These are phyloP conservation scores for Juglanconis sp. DNA, from an alignment of 2,329 filamentous ascomycete genomes.

Conservation along the genomic window DNA sequence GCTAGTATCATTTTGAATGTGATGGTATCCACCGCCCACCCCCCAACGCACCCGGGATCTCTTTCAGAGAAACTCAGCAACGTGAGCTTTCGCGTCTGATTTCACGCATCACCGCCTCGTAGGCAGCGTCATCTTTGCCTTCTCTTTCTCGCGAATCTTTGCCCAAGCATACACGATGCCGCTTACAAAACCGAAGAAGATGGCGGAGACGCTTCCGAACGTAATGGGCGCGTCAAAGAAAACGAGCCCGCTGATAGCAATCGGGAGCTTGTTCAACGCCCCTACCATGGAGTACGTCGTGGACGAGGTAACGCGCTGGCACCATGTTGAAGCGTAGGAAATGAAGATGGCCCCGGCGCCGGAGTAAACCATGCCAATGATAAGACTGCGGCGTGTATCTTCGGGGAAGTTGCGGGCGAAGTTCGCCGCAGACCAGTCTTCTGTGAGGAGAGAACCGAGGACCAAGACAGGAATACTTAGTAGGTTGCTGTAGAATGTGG, in stretches of 20 bases:
- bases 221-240: constrained; percentile 96
- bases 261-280: constrained; percentile 94
- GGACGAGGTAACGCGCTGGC: constrained; percentile 92
- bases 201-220: constrained; percentile 86
- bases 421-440: constrained; percentile 90
- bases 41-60: too few species aligned
- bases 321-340: constrained; percentile 99
- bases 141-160: constrained; percentile 74
- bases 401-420: constrained; percentile 82
- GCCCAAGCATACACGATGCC: constrained; percentile 87
- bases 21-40: too few species aligned
- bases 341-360: constrained; percentile 94
- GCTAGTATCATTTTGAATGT: too few species aligned
- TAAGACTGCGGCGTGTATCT: constrained; percentile 74
- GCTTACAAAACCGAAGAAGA: constrained; percentile 84
- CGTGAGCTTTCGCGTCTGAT: too few species aligned
- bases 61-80: too few species aligned
- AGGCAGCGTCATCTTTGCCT: constrained; percentile 63
- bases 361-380: constrained; percentile 89
- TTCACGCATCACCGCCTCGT: constrained; percentile 61
- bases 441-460: constrained; percentile 73
- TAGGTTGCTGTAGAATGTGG: constrained; percentile 99
- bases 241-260: constrained; percentile 84
- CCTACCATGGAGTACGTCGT: constrained; percentile 99
- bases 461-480: constrained; percentile 92